A percentile compares a stretch with the other conserved stretches of the same genome.
These are phyloP conservation scores for Aspergillus nidulans DNA, from an alignment of 495 filamentous ascomycete species.

Conservation along the genomic window DNA sequence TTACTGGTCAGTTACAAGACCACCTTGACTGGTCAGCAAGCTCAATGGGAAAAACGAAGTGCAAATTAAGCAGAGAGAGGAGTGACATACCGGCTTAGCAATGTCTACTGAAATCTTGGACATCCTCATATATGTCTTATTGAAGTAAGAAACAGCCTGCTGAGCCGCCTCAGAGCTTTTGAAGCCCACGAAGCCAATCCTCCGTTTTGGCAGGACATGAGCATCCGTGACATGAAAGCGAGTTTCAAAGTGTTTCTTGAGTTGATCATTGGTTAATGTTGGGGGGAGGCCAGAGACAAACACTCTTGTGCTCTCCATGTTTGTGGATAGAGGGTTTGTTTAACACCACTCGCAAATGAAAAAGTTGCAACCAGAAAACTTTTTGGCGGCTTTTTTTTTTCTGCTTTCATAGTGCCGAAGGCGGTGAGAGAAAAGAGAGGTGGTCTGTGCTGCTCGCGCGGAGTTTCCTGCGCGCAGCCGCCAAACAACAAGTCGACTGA, in stretches of 20 bases:
- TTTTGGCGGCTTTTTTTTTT: slow-evolving; percentile 28
- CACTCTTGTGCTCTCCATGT: slow-evolving; percentile 62
- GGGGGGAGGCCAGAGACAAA: slow-evolving; percentile 87
- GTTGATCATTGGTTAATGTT: slow-evolving; percentile 67
- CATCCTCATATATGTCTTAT: slow-evolving; percentile 92
- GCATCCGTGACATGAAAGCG: slow-evolving; percentile 78
- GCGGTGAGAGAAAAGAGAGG: slow-evolving; percentile 29
- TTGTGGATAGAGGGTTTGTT: slow-evolving; percentile 17
- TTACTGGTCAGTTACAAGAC: slow-evolving; percentile 42
- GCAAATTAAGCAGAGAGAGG: neutral
- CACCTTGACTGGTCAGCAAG: slow-evolving; percentile 45
- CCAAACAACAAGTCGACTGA: slow-evolving; percentile 8
- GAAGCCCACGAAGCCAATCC: slow-evolving; percentile 96
- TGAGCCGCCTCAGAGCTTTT: slow-evolving; percentile 74
- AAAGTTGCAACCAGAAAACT: slow-evolving; percentile 20
- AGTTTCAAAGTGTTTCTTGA: slow-evolving; percentile 80
- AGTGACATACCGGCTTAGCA: slow-evolving; percentile 68
- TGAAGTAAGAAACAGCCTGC: slow-evolving; percentile 87
- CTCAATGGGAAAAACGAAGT: slow-evolving; percentile 24
- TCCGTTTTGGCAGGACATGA: slow-evolving; percentile 78
- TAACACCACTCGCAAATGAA: slow-evolving; percentile 15
- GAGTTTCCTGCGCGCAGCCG: slow-evolving; percentile 13
- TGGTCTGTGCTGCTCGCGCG: slow-evolving; percentile 20
- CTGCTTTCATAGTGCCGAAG: slow-evolving; percentile 27
- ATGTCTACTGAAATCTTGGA: slow-evolving; percentile 91